Base-by-base conservation (phyloP, 768 basidiomycete species). In the Rhizopogon roseolus region DNA sequence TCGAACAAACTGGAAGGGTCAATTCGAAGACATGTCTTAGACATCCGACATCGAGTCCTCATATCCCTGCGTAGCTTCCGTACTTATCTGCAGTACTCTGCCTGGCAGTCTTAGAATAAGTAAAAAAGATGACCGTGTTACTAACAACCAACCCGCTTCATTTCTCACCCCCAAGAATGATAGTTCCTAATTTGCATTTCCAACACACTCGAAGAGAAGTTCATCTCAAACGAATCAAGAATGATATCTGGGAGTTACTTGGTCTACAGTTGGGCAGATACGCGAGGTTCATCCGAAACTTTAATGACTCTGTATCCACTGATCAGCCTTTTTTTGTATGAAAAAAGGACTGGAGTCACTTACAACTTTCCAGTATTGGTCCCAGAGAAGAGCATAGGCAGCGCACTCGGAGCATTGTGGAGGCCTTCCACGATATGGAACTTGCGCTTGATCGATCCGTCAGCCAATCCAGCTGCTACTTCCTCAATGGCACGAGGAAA, bases 331-430 rank as follows among this genome's bases (percentile, higher is more conserved):
- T 54, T 32, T 32, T 38, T 17, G 48, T 50, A 25, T 14, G 22
- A 34, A 14, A 14, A 22, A 48, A 19, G n/a, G 27, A 42, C 46
- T 32, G 3, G 29, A 1, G 25, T 25, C 11, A 59, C 66, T 56
- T n/a, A 76, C 77, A 93, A 64, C 72, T 94, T 93, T 39, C 91
- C 92, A 0, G 78, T 85, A 63, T 93, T 93, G 2, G 75, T 85
- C 27, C 92, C 91, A 11, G 70, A 79, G 71, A 83, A 94, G 10
- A 95, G 70, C 73, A 90, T 66, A 1, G 78, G 81, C 41, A 93
- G 68, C n/a, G 86, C 79, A 17, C 73, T 72, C 1, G 90, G 87
- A 14, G 88, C 88, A 50, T 85, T 81, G 59, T 89, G 82, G 41
- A 92, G 68, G 2, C 90, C 90, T 49, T 88, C 75, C 0, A 93